A percentile compares a stretch with the other conserved stretches of the same genome.
phyloP scores from a whole-genome alignment of 2,329 filamentous ascomycete genomes.

The Fusarium bulbicola region DNA sequence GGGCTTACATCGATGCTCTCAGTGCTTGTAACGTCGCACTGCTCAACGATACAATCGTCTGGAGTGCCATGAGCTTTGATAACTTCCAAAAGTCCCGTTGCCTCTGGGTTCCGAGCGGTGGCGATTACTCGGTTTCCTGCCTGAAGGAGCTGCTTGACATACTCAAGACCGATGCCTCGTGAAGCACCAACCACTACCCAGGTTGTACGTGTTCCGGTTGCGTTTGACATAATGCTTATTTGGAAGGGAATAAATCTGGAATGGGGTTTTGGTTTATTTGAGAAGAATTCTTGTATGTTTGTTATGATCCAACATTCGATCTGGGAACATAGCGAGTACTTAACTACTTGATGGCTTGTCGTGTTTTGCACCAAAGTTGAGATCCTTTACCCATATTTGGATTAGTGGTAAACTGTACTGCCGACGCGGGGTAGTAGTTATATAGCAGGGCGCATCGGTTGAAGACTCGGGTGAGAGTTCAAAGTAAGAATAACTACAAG shows the following conservation, averaged over 20 bases:
- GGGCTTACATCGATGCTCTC: not conserved
- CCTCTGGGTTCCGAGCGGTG: not conserved
- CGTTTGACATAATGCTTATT: not conserved
- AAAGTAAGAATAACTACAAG: accelerated
- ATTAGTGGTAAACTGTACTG: not conserved
- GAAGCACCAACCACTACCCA: slow-evolving; percentile 1
- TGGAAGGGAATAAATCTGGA: accelerated
- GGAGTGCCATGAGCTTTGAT: accelerated
- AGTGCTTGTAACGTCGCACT: not conserved
- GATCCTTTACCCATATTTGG: not conserved
- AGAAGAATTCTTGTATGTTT: not conserved
- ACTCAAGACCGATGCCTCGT: not conserved
- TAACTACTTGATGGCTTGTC: too few species aligned
- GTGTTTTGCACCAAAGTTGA: accelerated
- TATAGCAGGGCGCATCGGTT: not conserved
- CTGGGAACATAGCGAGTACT: not conserved
- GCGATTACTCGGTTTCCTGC: not conserved
- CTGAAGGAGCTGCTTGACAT: not conserved
- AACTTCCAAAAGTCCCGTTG: accelerated
- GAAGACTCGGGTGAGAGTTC: not conserved
- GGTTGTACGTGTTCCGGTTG: not conserved
- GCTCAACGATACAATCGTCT: not conserved
- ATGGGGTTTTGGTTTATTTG: accelerated
- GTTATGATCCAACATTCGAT: accelerated
- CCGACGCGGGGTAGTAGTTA: not conserved